Evolutionary conservation across 2,329 filamentous ascomycete species (phyloP), one percentile per base, ranked within the genome.

Genomic region (Calonectria hongkongensis): DNA sequence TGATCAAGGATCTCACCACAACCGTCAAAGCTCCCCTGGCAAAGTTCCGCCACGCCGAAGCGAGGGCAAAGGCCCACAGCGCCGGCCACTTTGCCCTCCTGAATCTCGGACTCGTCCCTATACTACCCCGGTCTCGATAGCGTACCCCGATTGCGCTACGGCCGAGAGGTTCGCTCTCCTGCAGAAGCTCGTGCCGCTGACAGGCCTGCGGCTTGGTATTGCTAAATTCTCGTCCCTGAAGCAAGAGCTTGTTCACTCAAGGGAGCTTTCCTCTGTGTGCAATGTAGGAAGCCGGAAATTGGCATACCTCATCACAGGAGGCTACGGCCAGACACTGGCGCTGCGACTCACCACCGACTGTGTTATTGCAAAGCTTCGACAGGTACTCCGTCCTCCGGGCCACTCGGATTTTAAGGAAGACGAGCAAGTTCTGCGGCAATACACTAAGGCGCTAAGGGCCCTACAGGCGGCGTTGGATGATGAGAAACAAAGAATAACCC

Each of bases 381-480:
- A 64, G 28, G 66, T 70, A 27, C 28, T 70, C 25, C 47, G n/a
- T 12, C n/a, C 45, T n/a, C 12, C 28, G 9, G 36, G 15, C 8
- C 9, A 33, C 18, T 18, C 47, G 18, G 10, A 33, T 1, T 10
- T 25, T 1, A 25, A 27, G 15, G 56, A 39, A 10, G 25, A 70
- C 21, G 21, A 54, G 4, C 39, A 18, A 12, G 30, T 70, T n/a
- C 45, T 73, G n/a, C n/a, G 62, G 15, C 47, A 41, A 8, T 73
- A 73, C 43, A 50, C 66, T 8, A 66, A 48, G 43, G 71, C 71
- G 7, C 33, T 73, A 15, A 66, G 63, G 51, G 62, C 71, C 2
- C 62, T 73, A 5, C 71, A 73, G n/a, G 25, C 66, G 16, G 71
- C 71, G 1, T 30, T 73, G 39, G 63, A 70, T 48, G 71, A 73